Evolutionary conservation across 2,329 filamentous ascomycete species (phyloP).

Genomic region (Atkinsonella texensis): DNA sequence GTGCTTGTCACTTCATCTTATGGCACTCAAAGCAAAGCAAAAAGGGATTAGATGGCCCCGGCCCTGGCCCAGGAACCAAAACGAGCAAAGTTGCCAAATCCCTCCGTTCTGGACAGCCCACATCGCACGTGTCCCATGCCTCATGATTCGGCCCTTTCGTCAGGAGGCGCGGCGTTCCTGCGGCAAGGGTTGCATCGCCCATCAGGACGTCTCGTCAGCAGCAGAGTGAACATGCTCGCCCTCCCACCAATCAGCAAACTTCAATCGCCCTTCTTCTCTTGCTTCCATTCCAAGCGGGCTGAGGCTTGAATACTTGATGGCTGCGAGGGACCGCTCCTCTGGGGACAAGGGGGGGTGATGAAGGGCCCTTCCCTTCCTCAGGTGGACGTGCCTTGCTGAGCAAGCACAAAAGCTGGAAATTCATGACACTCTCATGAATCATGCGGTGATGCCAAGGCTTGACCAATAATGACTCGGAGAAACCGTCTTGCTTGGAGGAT

Average conservation of each 20-base stretch:
- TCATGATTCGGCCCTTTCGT: slow-evolving; percentile 9
- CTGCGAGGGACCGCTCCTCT: neutral
- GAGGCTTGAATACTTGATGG: neutral
- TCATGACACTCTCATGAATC: slow-evolving; percentile 5
- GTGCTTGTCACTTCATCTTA: no score
- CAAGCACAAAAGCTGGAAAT: slow-evolving; percentile 4
- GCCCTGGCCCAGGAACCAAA: neutral
- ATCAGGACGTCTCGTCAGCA: neutral
- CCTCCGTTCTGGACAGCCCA: neutral
- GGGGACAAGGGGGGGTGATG: neutral
- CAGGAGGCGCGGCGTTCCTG: slow-evolving; percentile 7
- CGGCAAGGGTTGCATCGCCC: slow-evolving; percentile 2
- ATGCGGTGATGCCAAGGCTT: neutral
- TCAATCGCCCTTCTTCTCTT: neutral
- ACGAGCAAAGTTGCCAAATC: neutral
- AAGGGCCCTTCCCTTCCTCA: neutral
- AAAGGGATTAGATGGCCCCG: neutral
- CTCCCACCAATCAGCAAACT: neutral
- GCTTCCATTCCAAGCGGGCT: neutral
- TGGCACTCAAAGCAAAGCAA: neutral
- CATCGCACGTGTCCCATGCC: slow-evolving; percentile 5
- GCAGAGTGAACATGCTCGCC: neutral
- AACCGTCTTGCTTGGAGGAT: neutral
- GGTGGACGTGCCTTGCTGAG: neutral
- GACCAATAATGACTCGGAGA: neutral